A percentile compares a stretch with the other conserved stretches of the same genome.
Conservation (phyloP, 306 rosid species). For the Cicer yamashitae region DNA sequence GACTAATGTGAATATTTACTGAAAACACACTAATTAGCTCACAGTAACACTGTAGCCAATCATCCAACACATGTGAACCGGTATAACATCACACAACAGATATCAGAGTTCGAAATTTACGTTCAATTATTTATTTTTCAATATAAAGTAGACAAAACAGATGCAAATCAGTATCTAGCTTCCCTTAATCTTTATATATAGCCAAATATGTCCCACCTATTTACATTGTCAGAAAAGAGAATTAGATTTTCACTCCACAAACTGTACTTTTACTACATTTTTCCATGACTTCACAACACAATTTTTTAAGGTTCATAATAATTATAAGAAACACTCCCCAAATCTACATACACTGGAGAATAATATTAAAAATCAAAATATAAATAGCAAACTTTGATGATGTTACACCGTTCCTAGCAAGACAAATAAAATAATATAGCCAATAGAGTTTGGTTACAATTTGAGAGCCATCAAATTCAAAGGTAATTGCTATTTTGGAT, state of each 20-base stretch:
- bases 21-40: slow-evolving; percentile 29
- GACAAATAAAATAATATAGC: slow-evolving; percentile 26
- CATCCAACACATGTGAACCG: background rate
- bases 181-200: background rate
- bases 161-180: slow-evolving; percentile 10
- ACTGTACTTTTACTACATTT: background rate
- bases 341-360: slow-evolving; percentile 17
- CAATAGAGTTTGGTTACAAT: background rate
- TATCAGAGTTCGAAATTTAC: slow-evolving; percentile 6
- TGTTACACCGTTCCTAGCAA: slow-evolving; percentile 29
- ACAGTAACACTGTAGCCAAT: background rate
- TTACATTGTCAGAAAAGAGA: background rate
- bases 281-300: background rate
- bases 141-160: slow-evolving; percentile 25
- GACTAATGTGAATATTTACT: slow-evolving; percentile 8
- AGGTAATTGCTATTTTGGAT: background rate
- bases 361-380: slow-evolving; percentile 1
- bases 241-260: slow-evolving; percentile 24
- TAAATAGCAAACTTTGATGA: slow-evolving; percentile 2
- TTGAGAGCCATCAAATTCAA: slow-evolving; percentile 27
- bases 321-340: slow-evolving; percentile 7
- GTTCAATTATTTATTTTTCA: slow-evolving; percentile 24
- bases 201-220: background rate
- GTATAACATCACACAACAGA: slow-evolving; percentile 1
- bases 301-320: background rate